Evolutionary conservation across 768 basidiomycete species (phyloP), one percentile per base, ranked within the genome.

Genomic region (Termitomyces sp.): DNA sequence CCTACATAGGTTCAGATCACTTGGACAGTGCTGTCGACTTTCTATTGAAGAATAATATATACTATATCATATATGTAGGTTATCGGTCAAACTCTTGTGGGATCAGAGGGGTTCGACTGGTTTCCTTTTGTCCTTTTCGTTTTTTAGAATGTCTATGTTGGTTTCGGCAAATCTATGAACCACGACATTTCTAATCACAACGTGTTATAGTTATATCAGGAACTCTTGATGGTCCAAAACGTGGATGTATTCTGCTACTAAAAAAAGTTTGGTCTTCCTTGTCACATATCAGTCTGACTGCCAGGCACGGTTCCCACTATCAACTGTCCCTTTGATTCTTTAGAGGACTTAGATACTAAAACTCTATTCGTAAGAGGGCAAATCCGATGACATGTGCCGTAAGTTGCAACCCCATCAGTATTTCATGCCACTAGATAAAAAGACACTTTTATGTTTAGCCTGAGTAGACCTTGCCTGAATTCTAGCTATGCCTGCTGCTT

Each of bases 281-380:
- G 46, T 57, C 54, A 61, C 58, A 61, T 54, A 58, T 62, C 61
- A 58, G 30, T 51, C 54, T 36, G 44, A 30, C 58, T 63, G 58
- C 65, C 67, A 69, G 68, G 70, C 66, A 73, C 69, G 50, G 50
- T 71, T 75, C 72, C 64, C 75, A 73, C 68, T 66, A 58, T 63
- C 58, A 57, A 40, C 53, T 60, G 67, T 60, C 66, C 73, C 73
- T 73, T 74, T 68, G 67, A 63, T 65, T 56, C 28, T 56, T 51
- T 50, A 67, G 61, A 59, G 54, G 58, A 61, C 56, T 62, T 65
- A 65, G 71, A 74, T 74, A 70, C 73, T 77, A 80, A 80, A 79
- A 79, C 76, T 77, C 74, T 80, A 75, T 73, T 71, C 71, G 70
- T 30, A 67, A 71, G 71, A 69, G 68, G 61, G 63, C 66, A 66